Percentiles rank a stretch among this genome's conserved stretches.
Conservation (phyloP, 192 early-diverging fungal species). For the Geranomyces variabilis region DNA sequence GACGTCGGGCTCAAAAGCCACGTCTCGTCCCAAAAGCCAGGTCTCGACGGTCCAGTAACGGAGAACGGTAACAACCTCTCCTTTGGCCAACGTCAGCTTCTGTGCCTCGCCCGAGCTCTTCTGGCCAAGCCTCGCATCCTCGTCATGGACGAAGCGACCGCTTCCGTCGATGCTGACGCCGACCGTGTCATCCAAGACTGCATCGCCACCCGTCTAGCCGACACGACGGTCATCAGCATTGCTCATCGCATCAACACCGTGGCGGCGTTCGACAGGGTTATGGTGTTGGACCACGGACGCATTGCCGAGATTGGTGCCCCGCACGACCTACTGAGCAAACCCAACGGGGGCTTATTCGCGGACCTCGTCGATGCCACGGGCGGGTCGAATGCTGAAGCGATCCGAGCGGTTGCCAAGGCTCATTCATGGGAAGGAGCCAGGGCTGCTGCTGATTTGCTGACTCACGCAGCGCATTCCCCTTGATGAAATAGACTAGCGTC, state of each 20-base stretch:
- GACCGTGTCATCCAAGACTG: constrained; percentile 68
- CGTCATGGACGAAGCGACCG: constrained; percentile 56
- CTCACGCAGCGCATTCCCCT: no score
- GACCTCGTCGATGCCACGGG: no score
- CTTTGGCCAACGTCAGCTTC: constrained; percentile 66
- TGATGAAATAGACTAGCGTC: no score
- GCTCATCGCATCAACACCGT: constrained; percentile 81
- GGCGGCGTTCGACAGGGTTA: constrained; percentile 80
- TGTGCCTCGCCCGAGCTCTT: constrained; percentile 57
- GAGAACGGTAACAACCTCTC: background rate
- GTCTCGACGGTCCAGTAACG: background rate
- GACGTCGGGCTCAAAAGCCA: background rate
- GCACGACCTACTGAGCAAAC: constrained; percentile 40
- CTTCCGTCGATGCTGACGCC: constrained; percentile 73
- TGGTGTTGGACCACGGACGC: constrained; percentile 74
- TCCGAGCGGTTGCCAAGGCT: no score
- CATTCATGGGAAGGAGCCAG: no score
- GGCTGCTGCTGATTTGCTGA: no score
- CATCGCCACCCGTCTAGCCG: constrained; percentile 28
- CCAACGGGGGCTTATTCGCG: constrained; percentile 64
- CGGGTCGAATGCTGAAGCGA: no score
- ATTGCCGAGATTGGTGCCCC: constrained; percentile 81
- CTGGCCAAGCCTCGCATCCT: constrained; percentile 47
- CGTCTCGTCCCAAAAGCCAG: background rate
- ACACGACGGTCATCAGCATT: constrained; percentile 72